Evolutionary conservation across 2,329 filamentous ascomycete genomes (phyloP).

Genomic region (Dactylellina cionopaga): DNA sequence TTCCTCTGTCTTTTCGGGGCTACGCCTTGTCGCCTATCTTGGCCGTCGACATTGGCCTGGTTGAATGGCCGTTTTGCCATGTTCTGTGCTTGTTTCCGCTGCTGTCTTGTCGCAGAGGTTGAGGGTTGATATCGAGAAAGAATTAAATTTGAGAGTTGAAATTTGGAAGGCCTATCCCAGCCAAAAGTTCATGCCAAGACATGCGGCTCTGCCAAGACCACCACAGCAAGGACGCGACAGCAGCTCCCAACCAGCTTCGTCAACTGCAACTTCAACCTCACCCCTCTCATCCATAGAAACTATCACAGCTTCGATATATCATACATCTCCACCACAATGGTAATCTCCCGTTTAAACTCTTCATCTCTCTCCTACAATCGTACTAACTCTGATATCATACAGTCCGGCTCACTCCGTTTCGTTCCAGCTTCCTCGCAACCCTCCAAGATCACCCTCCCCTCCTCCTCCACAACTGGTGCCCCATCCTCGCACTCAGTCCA

Average conservation of each 20-base stretch:
- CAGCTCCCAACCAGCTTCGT: constrained; percentile 45
- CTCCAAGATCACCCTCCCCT: constrained; percentile 72
- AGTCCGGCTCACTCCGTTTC: constrained; percentile 82
- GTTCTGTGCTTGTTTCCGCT: not conserved
- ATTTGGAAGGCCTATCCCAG: constrained; percentile 12
- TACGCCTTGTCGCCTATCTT: constrained; percentile 33
- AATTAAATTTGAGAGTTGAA: constrained; percentile 6
- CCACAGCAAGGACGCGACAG: constrained; percentile 43
- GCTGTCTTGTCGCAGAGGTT: not conserved
- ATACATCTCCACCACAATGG: constrained; percentile 25
- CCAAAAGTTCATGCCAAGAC: constrained; percentile 24
- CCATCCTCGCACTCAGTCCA: constrained; percentile 93
- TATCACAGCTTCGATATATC: not conserved
- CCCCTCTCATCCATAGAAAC: not conserved
- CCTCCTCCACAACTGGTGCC: constrained; percentile 71
- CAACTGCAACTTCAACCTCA: constrained; percentile 21
- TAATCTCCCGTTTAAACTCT: not conserved
- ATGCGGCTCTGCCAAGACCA: constrained; percentile 41
- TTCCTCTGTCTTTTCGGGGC: constrained; percentile 43
- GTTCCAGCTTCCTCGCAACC: constrained; percentile 76
- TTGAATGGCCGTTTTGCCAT: constrained; percentile 51
- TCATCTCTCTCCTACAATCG: not conserved
- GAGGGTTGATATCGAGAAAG: not conserved
- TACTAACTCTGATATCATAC: constrained; percentile 48
- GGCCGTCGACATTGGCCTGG: constrained; percentile 46